Conservation (phyloP, 1,284 basidiomycete species). For the Heterobasidion occidentale region DNA sequence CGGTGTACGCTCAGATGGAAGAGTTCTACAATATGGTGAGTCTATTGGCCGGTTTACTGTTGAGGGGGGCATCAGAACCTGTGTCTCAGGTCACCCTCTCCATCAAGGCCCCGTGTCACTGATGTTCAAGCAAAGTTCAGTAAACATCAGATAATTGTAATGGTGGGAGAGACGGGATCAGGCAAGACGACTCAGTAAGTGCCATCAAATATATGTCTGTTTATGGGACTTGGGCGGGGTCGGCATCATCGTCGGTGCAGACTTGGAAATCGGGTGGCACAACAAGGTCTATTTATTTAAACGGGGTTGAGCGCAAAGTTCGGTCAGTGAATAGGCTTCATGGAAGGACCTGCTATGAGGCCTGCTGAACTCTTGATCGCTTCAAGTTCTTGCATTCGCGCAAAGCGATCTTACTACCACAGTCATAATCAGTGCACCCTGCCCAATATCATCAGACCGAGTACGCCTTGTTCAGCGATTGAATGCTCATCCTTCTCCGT, state of each 20-base stretch:
- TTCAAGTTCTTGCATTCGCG: no score
- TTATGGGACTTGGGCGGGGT: background rate
- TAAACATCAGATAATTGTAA: conserved; percentile 4
- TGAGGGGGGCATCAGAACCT: conserved; percentile 3
- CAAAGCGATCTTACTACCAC: no score
- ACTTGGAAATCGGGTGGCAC: no score
- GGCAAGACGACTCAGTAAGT: conserved; percentile 4
- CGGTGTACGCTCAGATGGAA: conserved; percentile 1
- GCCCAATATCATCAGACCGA: no score
- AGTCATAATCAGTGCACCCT: no score
- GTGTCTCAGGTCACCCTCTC: conserved; percentile 1
- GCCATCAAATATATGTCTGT: background rate
- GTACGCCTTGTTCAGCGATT: no score
- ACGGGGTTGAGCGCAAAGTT: no score
- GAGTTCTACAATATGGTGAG: conserved; percentile 4
- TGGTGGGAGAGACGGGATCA: conserved; percentile 4
- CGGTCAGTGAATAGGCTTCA: no score
- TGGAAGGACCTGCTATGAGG: no score
- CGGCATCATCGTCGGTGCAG: background rate
- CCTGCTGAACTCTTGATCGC: no score
- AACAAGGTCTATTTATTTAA: no score
- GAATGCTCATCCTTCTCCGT: background rate
- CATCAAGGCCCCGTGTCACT: conserved; percentile 1
- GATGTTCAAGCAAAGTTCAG: conserved; percentile 3
- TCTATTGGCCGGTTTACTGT: background rate